These are phyloP conservation scores for Anacardium occidentale DNA, from an alignment of 345 rosid species.

Conservation along the genomic window DNA sequence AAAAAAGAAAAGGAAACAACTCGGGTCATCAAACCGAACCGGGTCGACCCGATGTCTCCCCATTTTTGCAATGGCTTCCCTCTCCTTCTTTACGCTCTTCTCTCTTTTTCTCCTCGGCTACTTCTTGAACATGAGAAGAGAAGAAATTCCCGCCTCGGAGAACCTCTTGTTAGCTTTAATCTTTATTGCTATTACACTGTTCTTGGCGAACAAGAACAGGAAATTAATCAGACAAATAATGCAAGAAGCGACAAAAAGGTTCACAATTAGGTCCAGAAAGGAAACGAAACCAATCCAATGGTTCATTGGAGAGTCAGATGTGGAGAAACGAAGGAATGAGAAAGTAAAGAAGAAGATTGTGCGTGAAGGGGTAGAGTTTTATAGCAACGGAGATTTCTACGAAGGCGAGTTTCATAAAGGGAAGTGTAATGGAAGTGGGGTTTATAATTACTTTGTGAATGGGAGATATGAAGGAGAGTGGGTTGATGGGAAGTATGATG, in stretches of 20 bases:
- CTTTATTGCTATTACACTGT: constrained; percentile 74
- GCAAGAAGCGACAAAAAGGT: constrained; percentile 41
- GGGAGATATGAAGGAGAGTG: constrained; percentile 96
- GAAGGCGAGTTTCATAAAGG: constrained; percentile 92
- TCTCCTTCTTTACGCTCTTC: constrained; percentile 46
- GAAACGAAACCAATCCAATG: constrained; percentile 64
- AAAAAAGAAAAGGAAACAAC: constrained; percentile 27
- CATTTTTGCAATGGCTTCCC: constrained; percentile 50
- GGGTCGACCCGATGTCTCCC: constrained; percentile 55
- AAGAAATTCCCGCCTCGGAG: constrained; percentile 70
- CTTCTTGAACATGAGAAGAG: constrained; percentile 53
- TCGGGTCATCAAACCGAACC: constrained; percentile 44
- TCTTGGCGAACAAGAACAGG: constrained; percentile 74
- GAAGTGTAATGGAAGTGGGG: constrained; percentile 89
- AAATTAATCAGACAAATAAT: constrained; percentile 55
- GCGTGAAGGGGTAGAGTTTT: constrained; percentile 80
- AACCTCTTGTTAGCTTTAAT: constrained; percentile 66
- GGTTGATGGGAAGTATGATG: constrained; percentile 89
- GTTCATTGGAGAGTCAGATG: constrained; percentile 65
- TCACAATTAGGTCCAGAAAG: constrained; percentile 34
- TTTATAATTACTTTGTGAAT: constrained; percentile 65
- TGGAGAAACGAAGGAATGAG: background rate
- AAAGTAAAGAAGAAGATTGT: constrained; percentile 32
- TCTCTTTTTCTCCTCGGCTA: constrained; percentile 46
- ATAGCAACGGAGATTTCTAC: constrained; percentile 84